These are phyloP conservation scores for Polyporus tsugae DNA, from an alignment of 1,284 basidiomycete species.

Conservation along the genomic window DNA sequence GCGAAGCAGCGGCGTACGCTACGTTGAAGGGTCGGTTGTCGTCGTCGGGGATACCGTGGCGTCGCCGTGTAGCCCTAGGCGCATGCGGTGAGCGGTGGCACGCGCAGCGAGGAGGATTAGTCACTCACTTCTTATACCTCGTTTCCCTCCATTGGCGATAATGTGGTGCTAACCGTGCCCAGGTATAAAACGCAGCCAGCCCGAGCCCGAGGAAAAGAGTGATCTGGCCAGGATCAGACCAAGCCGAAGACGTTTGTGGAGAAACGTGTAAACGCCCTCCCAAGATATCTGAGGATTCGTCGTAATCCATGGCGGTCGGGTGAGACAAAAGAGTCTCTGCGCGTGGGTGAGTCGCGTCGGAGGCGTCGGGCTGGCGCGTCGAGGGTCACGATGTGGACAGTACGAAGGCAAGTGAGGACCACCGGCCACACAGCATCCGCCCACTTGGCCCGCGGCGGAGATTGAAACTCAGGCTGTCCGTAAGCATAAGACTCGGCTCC, in stretches of 20 bases:
- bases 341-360: constrained; percentile 24
- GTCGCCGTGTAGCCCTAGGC: constrained; percentile 64
- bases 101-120: constrained; percentile 1
- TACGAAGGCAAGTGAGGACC: constrained; percentile 24
- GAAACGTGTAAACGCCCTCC: constrained; percentile 59
- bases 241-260: constrained; percentile 42
- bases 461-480: constrained; percentile 27
- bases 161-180: constrained; percentile 40
- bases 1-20: constrained; percentile 75
- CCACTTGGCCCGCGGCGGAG: constrained; percentile 36
- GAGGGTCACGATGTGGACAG: constrained; percentile 34
- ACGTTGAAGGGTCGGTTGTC: constrained; percentile 84
- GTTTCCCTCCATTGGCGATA: constrained; percentile 59
- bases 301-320: constrained; percentile 26
- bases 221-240: constrained; percentile 43
- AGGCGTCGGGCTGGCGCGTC: constrained; percentile 49
- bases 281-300: constrained; percentile 69
- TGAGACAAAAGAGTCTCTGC: constrained; percentile 4
- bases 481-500: neutral
- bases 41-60: constrained; percentile 82
- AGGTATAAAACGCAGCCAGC: constrained; percentile 25
- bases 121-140: constrained; percentile 64
- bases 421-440: constrained; percentile 21
- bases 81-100: constrained; percentile 14
- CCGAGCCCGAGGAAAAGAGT: constrained; percentile 29